Percentiles rank a stretch among this genome's conserved stretches.
Conservation (phyloP, 306 rosid species). For the Cicer arietinum region DNA sequence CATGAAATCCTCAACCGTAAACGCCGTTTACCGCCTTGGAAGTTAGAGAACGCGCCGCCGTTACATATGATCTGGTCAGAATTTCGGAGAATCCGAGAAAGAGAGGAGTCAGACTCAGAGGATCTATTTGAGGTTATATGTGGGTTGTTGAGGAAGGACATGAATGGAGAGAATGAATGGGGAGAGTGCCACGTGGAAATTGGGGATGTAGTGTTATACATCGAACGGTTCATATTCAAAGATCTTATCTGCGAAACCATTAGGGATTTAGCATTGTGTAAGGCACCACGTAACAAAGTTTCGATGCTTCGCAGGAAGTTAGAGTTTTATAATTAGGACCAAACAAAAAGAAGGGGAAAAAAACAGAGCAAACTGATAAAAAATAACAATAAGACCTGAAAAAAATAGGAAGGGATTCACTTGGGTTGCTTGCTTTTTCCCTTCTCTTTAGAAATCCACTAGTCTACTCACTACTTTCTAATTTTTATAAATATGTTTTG, state of each 20-base stretch:
- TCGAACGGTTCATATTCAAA: conserved; percentile 84
- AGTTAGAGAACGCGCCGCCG: conserved; percentile 33
- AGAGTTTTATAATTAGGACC: conserved; percentile 53
- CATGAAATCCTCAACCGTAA: conserved; percentile 65
- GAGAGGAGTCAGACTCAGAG: conserved; percentile 55
- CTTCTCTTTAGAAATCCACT: neutral
- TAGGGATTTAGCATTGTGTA: conserved; percentile 59
- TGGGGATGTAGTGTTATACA: conserved; percentile 71
- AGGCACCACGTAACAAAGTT: conserved; percentile 42
- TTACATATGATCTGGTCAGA: conserved; percentile 66
- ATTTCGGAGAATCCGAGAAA: conserved; percentile 61
- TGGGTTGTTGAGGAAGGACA: conserved; percentile 72
- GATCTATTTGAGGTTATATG: conserved; percentile 77
- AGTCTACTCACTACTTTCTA: neutral
- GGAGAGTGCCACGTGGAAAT: conserved; percentile 62
- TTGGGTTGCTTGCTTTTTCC: neutral
- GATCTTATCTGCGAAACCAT: conserved; percentile 88
- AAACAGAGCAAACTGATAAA: conserved; percentile 4
- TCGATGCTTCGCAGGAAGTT: conserved; percentile 67
- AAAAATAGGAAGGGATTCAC: neutral
- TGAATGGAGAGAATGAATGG: conserved; percentile 66
- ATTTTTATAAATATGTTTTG: conserved; percentile 6
- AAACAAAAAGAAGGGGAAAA: neutral
- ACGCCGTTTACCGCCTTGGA: conserved; percentile 78
- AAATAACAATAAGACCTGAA: neutral